phyloP scores from a whole-genome alignment of 495 filamentous ascomycete genomes.

The Penicillium antarcticum region DNA sequence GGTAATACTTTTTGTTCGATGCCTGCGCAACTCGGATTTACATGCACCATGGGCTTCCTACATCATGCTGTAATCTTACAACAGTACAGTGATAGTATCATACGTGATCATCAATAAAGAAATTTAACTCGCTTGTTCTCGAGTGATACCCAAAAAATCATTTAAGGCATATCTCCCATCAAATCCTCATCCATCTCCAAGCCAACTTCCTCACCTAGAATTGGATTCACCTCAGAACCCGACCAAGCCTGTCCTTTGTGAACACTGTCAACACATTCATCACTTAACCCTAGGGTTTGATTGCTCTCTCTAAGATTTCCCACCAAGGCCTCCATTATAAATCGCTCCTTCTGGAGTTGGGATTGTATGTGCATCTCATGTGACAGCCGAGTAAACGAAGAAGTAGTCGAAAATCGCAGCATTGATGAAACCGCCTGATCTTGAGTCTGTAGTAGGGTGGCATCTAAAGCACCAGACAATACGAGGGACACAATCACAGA shows the following conservation, averaged over 20 bases:
- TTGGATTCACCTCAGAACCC: constrained; percentile 1
- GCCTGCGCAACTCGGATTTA: no score
- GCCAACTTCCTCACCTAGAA: constrained; percentile 23
- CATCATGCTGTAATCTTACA: no score
- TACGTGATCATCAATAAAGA: no score
- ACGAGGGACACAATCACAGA: constrained; percentile 52
- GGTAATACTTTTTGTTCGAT: no score
- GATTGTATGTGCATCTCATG: constrained; percentile 46
- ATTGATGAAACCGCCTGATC: constrained; percentile 41
- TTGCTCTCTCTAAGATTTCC: constrained; percentile 47
- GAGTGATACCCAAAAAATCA: neutral
- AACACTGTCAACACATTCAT: constrained; percentile 48
- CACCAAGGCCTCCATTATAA: constrained; percentile 36
- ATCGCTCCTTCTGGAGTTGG: constrained; percentile 30
- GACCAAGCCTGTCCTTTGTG: constrained; percentile 26
- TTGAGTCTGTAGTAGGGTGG: constrained; percentile 46
- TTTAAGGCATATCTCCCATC: constrained; percentile 48
- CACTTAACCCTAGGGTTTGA: constrained; percentile 52
- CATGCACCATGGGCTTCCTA: no score
- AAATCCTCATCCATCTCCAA: constrained; percentile 64
- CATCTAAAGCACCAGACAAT: constrained; percentile 50
- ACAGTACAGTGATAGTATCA: no score
- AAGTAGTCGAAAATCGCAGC: constrained; percentile 29
- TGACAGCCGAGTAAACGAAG: constrained; percentile 9
- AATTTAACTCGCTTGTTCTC: no score